These are phyloP conservation scores for Halophytophthora polymorphica DNA, from an alignment of 352 stramenopile genomes.

Conservation along the genomic window DNA sequence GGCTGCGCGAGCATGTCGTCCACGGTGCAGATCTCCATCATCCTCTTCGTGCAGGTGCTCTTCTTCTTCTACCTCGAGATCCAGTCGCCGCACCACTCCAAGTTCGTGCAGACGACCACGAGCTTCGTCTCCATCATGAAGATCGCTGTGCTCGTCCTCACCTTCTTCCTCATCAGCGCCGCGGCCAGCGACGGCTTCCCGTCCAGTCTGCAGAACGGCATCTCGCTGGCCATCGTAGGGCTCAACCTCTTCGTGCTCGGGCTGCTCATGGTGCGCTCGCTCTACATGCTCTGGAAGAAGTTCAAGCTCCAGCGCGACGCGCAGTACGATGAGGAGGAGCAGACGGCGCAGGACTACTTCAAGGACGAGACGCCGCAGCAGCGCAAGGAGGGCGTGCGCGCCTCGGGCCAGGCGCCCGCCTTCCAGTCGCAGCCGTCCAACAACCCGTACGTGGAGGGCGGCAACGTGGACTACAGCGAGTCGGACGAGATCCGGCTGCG, in stretches of 20 bases:
- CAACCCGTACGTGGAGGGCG: slow-evolving; percentile 43
- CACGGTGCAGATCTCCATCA: slow-evolving; percentile 48
- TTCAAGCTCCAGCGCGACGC: slow-evolving; percentile 62
- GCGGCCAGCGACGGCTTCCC: slow-evolving; percentile 53
- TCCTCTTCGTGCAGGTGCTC: slow-evolving; percentile 52
- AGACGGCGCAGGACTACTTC: slow-evolving; percentile 61
- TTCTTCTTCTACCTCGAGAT: slow-evolving; percentile 79
- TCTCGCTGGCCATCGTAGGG: slow-evolving; percentile 64
- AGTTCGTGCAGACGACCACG: slow-evolving; percentile 70
- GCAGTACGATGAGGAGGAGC: slow-evolving; percentile 56
- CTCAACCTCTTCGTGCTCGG: slow-evolving; percentile 69
- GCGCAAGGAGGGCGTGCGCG: slow-evolving; percentile 26
- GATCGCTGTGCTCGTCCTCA: slow-evolving; percentile 67
- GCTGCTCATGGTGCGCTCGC: slow-evolving; percentile 58
- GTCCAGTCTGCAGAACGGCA: slow-evolving; percentile 58
- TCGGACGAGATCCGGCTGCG: slow-evolving; percentile 56
- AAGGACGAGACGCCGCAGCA: slow-evolving; percentile 55
- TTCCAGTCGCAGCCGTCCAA: slow-evolving; percentile 24
- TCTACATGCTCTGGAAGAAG: slow-evolving; percentile 77
- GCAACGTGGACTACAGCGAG: slow-evolving; percentile 29
- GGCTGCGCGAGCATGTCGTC: slow-evolving; percentile 52
- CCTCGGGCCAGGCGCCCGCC: slow-evolving; percentile 11
- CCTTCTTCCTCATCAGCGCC: slow-evolving; percentile 68
- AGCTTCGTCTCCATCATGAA: slow-evolving; percentile 79
- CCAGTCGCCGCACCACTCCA: slow-evolving; percentile 62